Percentiles rank a stretch among this genome's conserved stretches.
Evolutionary conservation across 768 basidiomycete species (phyloP).

Genomic region (Tephrocybe sp.): DNA sequence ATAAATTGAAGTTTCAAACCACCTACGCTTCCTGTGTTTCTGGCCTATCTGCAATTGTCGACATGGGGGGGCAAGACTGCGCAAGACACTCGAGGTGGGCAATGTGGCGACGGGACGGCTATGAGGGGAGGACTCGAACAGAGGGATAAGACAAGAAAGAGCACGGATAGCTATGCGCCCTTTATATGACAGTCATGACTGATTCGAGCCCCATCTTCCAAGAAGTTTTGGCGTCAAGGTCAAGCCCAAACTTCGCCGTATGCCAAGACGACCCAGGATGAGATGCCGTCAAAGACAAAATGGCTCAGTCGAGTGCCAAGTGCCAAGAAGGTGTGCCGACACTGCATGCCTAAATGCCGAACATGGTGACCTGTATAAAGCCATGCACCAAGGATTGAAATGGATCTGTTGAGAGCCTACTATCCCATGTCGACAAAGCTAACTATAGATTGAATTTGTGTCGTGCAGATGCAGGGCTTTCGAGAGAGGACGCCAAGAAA

Average conservation of each 20-base stretch:
- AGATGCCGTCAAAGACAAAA: conserved; percentile 1
- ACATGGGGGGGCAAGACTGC: too few species aligned
- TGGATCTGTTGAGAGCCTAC: too few species aligned
- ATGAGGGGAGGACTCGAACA: neutral
- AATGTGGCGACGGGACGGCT: neutral
- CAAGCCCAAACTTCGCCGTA: conserved; percentile 6
- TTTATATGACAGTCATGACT: conserved; percentile 14
- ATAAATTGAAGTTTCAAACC: neutral
- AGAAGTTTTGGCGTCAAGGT: conserved; percentile 18
- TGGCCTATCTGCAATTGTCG: neutral
- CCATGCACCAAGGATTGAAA: neutral
- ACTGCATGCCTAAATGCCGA: conserved; percentile 1
- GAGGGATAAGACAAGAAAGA: conserved; percentile 3
- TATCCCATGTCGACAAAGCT: too few species aligned
- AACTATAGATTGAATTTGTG: neutral
- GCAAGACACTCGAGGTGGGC: too few species aligned
- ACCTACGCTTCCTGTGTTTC: neutral
- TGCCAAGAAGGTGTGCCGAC: conserved; percentile 11
- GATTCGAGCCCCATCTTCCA: conserved; percentile 14
- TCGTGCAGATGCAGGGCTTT: neutral
- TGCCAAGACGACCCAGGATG: conserved; percentile 12
- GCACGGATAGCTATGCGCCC: neutral
- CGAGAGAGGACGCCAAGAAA: neutral
- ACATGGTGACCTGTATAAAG: neutral
- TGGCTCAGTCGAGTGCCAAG: conserved; percentile 16